A percentile compares a stretch with the other conserved stretches of the same genome.
Conservation (phyloP, 2,329 filamentous ascomycete genomes). For the Sporothrix schenckii region DNA sequence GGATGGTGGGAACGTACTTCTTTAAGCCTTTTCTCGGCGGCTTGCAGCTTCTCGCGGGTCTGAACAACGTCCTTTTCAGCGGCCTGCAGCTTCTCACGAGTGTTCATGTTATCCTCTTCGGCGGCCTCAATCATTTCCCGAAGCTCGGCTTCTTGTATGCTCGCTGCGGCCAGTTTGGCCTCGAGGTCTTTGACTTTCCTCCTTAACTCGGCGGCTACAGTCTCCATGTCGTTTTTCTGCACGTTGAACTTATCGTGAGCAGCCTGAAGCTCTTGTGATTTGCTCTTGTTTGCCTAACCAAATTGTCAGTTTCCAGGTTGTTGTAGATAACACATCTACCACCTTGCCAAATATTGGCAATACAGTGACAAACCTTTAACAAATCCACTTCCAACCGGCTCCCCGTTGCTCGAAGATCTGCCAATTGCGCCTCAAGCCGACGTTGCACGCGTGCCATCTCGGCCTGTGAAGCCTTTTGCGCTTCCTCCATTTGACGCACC, state of each 20-base stretch:
- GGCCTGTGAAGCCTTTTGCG: constrained; percentile 52
- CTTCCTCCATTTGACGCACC: constrained; percentile 44
- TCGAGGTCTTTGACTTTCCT: constrained; percentile 41
- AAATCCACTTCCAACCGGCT: constrained; percentile 64
- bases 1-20: constrained; percentile 28
- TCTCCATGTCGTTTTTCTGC: constrained; percentile 43
- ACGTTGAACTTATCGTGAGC: constrained; percentile 55
- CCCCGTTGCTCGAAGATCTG: constrained; percentile 64
- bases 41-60: constrained; percentile 40
- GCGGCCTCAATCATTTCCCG: constrained; percentile 40
- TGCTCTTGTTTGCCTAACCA: constrained; percentile 60
- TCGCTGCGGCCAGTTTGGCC: constrained; percentile 39
- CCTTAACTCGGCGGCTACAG: constrained; percentile 34
- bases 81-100: constrained; percentile 40
- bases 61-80: constrained; percentile 39
- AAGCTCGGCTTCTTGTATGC: constrained; percentile 32
- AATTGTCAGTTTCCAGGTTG: not conserved
- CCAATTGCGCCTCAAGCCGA: constrained; percentile 61
- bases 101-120: constrained; percentile 39
- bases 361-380: constrained; percentile 54
- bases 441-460: constrained; percentile 55
- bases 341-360: not conserved
- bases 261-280: constrained; percentile 61
- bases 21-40: constrained; percentile 42
- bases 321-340: not conserved